Evolutionary conservation across 2,329 filamentous ascomycete species (phyloP), one percentile per base, ranked within the genome.

Genomic region (Alternaria panax): DNA sequence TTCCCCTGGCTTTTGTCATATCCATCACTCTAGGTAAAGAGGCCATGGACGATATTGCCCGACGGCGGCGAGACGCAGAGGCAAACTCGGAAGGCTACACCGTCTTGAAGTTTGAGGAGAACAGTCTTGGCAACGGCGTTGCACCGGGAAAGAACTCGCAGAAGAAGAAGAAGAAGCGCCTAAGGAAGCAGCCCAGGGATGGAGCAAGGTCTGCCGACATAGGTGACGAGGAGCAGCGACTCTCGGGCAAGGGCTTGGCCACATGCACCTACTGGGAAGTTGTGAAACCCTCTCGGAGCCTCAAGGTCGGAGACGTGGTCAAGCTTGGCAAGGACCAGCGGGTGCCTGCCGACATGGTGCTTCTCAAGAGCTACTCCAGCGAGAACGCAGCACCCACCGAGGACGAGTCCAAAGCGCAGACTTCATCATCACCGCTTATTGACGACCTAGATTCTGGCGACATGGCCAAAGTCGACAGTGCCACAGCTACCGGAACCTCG

Each of bases 221-320:
- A 12, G 86, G 87, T 57, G 88, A 92, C 70, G 90, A 92, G 74
- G 87, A 91, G 62, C 84, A 88, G 54, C 57, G 66, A 59, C 32
- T 79, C 80, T 25, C 71, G 11, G 70, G 69, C 28, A 72, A 63
- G 42, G 76, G 66, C 40, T 54, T 70, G 60, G 71, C 69, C 71
- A 60, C 84, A 80, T 54, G 85, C 84, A 36, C 85, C 82, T 54
- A 89, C 4, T 80, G 84, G 56, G 92, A 97, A 74, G 81, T 92
- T 3, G 86, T 85, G 64, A 94, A 92, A 76, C 93, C 92, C 70
- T 95, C 95, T 5, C 88, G 90, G 59, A 93, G 97, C 73, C 83
- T 99, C 51, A 95, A 91, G 75, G 94, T 99, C 45, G 96, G 95
- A 24, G 95, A 99, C 78, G 90, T 99, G n/a, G 81, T 99, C 59